Evolutionary conservation across 768 basidiomycete species (phyloP).

Genomic region (Postia placenta): DNA sequence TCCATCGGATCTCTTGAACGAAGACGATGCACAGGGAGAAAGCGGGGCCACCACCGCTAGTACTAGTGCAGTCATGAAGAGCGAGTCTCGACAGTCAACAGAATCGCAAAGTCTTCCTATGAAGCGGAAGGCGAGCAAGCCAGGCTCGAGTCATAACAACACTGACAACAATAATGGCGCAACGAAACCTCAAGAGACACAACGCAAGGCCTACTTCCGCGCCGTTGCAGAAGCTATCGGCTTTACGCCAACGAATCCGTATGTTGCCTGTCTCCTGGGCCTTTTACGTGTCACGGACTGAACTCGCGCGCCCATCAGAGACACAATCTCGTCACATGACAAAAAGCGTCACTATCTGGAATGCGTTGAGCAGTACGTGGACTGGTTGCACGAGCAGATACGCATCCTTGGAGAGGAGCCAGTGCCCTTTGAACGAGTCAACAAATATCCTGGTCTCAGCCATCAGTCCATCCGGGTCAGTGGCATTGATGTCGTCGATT

Average conservation of each 20-base stretch:
- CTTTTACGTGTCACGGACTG: background rate
- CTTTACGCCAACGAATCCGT: conserved; percentile 60
- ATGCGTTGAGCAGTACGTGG: conserved; percentile 65
- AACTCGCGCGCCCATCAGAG: conserved; percentile 30
- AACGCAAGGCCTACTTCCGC: conserved; percentile 53
- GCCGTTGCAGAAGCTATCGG: conserved; percentile 49
- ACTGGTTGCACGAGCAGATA: conserved; percentile 53
- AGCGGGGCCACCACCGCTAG: too few relatives aligned
- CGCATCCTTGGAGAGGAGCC: conserved; percentile 45
- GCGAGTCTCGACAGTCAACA: too few relatives aligned
- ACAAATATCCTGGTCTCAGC: conserved; percentile 50
- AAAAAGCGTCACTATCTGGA: conserved; percentile 72
- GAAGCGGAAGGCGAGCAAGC: conserved; percentile 1
- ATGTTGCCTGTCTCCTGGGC: conserved; percentile 18
- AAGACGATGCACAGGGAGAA: conserved; percentile 30
- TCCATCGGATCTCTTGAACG: conserved; percentile 54
- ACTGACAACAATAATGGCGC: background rate
- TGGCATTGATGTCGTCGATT: too few relatives aligned
- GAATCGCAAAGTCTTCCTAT: too few relatives aligned
- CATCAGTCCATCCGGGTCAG: conserved; percentile 60
- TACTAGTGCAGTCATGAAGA: too few relatives aligned
- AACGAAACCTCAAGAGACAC: conserved; percentile 34
- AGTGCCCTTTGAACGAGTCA: conserved; percentile 11
- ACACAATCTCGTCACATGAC: conserved; percentile 73
- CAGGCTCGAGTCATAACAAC: conserved; percentile 1